Evolutionary conservation across 148 eudicot species (phyloP), one percentile per base, ranked within the genome.

Genomic region (Rheum nobile): DNA sequence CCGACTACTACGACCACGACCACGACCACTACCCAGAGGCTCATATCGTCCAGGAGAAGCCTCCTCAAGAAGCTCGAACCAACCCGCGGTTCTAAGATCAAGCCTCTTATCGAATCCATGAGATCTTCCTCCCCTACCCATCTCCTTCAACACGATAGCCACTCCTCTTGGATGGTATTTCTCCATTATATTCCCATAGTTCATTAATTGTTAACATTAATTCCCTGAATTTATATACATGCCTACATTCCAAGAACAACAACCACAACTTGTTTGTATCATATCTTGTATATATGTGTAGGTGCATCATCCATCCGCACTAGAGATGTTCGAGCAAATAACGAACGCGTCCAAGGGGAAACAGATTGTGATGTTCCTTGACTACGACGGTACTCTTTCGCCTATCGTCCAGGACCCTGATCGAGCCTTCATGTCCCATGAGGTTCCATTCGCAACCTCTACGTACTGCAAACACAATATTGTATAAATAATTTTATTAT

Each of bases 361-460:
- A 17, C 67, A 57, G 50, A 65, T 78, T 0, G 81, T 75, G 2
- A 43, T 78, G 69, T 78, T 78, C 50, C 76, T 75, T n/a, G 81
- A 79, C 50, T 79, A 79, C 37, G 81, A 79, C 50, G 78, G 81
- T 12, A 79, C 81, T 1, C 71, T 79, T 38, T 79, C 81, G 19
- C 81, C 81, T 19, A 79, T 79, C 13, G 81, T 79, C 16, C 69
- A 79, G 7, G 72, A 75, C 44, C 81, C 81, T 48, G 81, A 79
- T 41, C 75, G 32, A 19, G 81, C 81, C 16, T 79, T 75, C 63
- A 79, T 79, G 44, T 75, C 81, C 22, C 59, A 75, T 75, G 75
- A 71, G 31, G 81, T 79, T n/a, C n/a, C n/a, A n/a, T n/a, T n/a
- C n/a, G n/a, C n/a, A n/a, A n/a, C n/a, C n/a, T n/a, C n/a, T n/a